Conservation (phyloP, 164 flowering plant genomes). For the Saururus chinensis region DNA sequence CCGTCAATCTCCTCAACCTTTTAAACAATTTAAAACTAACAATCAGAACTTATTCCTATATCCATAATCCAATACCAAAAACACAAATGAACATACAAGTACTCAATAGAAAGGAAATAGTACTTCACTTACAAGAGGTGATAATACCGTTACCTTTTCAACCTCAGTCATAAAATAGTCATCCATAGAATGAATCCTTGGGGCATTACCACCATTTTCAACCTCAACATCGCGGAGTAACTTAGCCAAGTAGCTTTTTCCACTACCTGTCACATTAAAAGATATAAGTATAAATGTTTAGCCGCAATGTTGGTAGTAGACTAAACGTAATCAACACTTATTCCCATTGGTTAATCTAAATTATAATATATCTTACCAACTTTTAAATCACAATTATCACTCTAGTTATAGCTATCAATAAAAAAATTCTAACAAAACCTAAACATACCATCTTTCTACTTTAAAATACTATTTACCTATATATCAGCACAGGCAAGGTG, state of each 20-base stretch:
- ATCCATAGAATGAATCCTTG: conserved; percentile 96
- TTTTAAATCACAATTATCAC: too few relatives aligned
- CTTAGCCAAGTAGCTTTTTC: conserved; percentile 93
- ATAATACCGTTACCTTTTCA: conserved; percentile 54
- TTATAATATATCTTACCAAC: too few relatives aligned
- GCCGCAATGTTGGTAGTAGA: background rate
- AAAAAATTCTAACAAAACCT: too few relatives aligned
- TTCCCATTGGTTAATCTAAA: too few relatives aligned
- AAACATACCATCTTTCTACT: too few relatives aligned
- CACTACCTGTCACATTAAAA: conserved; percentile 50
- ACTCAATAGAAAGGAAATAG: background rate
- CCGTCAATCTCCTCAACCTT: conserved; percentile 68
- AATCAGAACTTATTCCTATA: background rate
- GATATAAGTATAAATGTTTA: background rate
- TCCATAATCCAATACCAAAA: background rate
- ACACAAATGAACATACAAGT: background rate
- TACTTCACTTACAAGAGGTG: background rate
- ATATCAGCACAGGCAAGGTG: too few relatives aligned
- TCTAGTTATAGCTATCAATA: too few relatives aligned
- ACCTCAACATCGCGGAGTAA: conserved; percentile 88
- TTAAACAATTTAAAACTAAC: conserved; percentile 1
- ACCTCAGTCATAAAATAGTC: conserved; percentile 98
- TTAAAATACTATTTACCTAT: too few relatives aligned
- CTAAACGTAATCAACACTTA: too few relatives aligned
- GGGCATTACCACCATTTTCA: conserved; percentile 83